These are phyloP conservation scores for Chlorella sp. DNA, from an alignment of 139 green algal genomes.

Conservation along the genomic window DNA sequence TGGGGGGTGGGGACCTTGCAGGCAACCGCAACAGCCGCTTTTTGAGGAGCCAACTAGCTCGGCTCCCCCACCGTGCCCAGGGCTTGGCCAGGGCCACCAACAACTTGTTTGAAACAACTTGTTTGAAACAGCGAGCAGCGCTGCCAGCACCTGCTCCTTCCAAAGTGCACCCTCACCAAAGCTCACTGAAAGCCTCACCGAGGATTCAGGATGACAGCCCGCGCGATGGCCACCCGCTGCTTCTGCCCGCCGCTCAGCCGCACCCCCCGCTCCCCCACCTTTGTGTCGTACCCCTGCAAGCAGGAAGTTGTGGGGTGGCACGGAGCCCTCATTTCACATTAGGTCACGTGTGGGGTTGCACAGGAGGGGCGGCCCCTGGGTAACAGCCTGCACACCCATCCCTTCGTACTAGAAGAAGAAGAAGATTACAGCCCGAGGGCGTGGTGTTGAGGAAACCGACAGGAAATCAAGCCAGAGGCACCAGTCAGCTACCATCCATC, in stretches of 20 bases:
- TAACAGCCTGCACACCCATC: too few species aligned
- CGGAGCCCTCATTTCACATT: too few species aligned
- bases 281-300: slow-evolving; percentile 64
- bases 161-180: background rate
- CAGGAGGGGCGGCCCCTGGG: too few species aligned
- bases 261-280: slow-evolving; percentile 56
- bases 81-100: background rate
- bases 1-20: background rate
- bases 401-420: too few species aligned
- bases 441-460: too few species aligned
- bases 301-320: background rate
- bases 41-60: background rate
- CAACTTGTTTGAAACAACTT: too few species aligned
- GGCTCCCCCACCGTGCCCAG: background rate
- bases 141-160: background rate
- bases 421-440: too few species aligned
- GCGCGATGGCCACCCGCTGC: slow-evolving; percentile 84
- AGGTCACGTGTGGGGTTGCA: too few species aligned
- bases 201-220: slow-evolving; percentile 77
- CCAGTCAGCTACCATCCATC: too few species aligned
- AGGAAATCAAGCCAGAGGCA: too few species aligned
- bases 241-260: slow-evolving; percentile 82
- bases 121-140: too few species aligned
- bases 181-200: slow-evolving; percentile 63
- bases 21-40: background rate